phyloP scores from a whole-genome alignment of 805 yeast species.

The Sugiyamaella lignohabitans region DNA sequence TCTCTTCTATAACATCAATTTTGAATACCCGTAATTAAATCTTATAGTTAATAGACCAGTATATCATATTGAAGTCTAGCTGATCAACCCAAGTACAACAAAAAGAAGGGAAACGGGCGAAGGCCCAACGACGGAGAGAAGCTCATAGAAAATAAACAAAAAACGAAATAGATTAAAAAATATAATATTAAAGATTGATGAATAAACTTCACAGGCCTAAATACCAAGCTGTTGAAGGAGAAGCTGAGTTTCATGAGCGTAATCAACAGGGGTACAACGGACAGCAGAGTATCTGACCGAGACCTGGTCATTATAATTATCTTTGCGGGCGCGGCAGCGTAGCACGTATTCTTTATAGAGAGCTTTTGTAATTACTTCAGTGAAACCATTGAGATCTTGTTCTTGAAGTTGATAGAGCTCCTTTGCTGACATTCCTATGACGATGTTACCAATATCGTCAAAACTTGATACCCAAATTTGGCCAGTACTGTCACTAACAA shows the following conservation, averaged over 20 bases:
- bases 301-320: slow-evolving; percentile 74
- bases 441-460: slow-evolving; percentile 70
- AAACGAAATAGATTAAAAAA: background rate
- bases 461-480: slow-evolving; percentile 82
- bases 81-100: too few species aligned
- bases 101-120: too few species aligned
- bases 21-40: too few species aligned
- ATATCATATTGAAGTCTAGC: too few species aligned
- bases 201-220: slow-evolving; percentile 2
- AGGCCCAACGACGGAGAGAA: background rate
- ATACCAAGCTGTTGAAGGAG: slow-evolving; percentile 19
- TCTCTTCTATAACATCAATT: too few species aligned
- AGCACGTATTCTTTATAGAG: slow-evolving; percentile 67
- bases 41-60: too few species aligned
- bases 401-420: slow-evolving; percentile 40
- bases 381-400: slow-evolving; percentile 39
- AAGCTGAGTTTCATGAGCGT: slow-evolving; percentile 24
- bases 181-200: slow-evolving; percentile 1
- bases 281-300: slow-evolving; percentile 63
- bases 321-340: slow-evolving; percentile 76
- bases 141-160: background rate
- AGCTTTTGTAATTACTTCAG: slow-evolving; percentile 40
- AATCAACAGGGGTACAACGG: slow-evolving; percentile 35
- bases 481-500: slow-evolving; percentile 75
- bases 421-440: slow-evolving; percentile 65